Base-by-base conservation (phyloP, 2,329 filamentous ascomycete genomes). In the Fusarium heterosporum region DNA sequence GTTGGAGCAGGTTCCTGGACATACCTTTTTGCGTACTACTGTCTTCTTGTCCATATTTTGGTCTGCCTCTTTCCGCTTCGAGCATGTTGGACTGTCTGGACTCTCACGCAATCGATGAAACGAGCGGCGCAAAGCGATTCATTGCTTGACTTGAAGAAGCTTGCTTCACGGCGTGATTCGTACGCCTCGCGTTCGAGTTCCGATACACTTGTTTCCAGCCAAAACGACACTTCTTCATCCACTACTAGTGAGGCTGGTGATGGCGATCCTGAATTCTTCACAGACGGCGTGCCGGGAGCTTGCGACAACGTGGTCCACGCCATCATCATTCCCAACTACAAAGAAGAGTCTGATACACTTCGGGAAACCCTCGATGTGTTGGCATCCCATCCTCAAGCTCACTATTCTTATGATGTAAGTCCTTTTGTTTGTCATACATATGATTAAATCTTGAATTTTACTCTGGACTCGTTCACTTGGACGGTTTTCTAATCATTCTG, bases 291-390 rank as follows among this genome's bases (percentile, higher is more conserved):
- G 17, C 74, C 77, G 11, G 75, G 78, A 1, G 73, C 78, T n/a
- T 78, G 83, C 9, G 69, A 69, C 39, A 79, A 79, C 25, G 77
- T 90, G 55, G 78, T 90, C 29, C 88, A 91, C 73, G 88, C 86
- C 14, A 90, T 93, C 63, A 81, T 92, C 65, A 82, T 93, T 41
- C 90, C 90, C 17, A 91, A 91, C 72, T 93, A 92, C 79, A 90
- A 90, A 76, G 90, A 93, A 75, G 89, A 92, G 56, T 79, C 88
- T 56, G 87, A 90, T 58, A 90, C 87, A 0, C 79, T 92, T 45
- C 83, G 86, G 64, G 89, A 91, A 73, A 92, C 90, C 0, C 78
- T 93, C 19, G 86, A 89, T 39, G 89, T 92, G 22, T 78, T 92
- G 61, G 89, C 89, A 7, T 89, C 85, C 29, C 90, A 93, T 72